A percentile compares a stretch with the other conserved stretches of the same genome.
Conservation (phyloP, 352 stramenopile genomes). For the Globisporangium ultimum region DNA sequence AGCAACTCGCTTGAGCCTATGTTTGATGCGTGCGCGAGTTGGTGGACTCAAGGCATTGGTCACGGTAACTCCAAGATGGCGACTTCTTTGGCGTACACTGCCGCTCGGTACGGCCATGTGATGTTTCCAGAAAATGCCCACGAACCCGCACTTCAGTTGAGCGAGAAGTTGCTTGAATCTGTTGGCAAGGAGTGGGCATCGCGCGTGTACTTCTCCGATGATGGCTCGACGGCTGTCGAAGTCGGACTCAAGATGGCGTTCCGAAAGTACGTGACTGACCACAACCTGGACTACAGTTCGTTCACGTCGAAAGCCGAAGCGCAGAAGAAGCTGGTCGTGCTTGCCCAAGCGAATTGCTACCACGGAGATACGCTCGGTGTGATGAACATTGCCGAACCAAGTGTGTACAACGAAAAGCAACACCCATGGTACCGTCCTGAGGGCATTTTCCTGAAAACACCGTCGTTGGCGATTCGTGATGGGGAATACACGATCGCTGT, state of each 20-base stretch:
- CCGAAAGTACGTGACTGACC: constrained; percentile 77
- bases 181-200: constrained; percentile 83
- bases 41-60: constrained; percentile 92
- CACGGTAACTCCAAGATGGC: constrained; percentile 89
- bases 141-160: constrained; percentile 77
- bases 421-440: constrained; percentile 90
- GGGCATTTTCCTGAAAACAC: constrained; percentile 76
- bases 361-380: constrained; percentile 90
- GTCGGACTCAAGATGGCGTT: constrained; percentile 92
- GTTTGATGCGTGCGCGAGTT: constrained; percentile 90
- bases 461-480: constrained; percentile 62
- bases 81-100: constrained; percentile 84
- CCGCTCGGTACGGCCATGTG: constrained; percentile 89
- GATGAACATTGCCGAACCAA: constrained; percentile 90
- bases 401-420: constrained; percentile 90
- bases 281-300: constrained; percentile 54
- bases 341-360: constrained; percentile 90
- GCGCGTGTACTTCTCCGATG: constrained; percentile 90
- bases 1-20: constrained; percentile 59
- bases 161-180: constrained; percentile 68
- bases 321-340: constrained; percentile 59
- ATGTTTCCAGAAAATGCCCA: constrained; percentile 92
- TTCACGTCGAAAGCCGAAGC: constrained; percentile 21
- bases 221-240: constrained; percentile 89
- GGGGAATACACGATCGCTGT: constrained; percentile 57